Percentiles rank a stretch among this genome's conserved stretches.
Evolutionary conservation across 805 yeast species (phyloP).

Genomic region (Candida palmyrensis): DNA sequence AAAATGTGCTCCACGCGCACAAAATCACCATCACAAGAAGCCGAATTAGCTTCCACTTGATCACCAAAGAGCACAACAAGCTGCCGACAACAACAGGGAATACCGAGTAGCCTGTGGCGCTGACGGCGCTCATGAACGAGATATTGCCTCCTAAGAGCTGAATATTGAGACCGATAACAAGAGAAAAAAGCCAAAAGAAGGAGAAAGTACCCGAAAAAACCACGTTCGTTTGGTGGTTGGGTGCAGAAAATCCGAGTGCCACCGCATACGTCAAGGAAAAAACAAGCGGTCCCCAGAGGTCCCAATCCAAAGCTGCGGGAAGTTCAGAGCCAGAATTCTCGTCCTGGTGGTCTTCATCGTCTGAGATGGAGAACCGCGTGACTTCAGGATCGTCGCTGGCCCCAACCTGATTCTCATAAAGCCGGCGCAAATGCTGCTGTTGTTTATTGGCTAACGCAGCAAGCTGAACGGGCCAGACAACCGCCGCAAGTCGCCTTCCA

Average conservation of each 20-base stretch:
- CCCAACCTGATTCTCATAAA: constrained; percentile 18
- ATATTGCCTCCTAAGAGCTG: constrained; percentile 59
- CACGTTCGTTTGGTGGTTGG: constrained; percentile 39
- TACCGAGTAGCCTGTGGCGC: constrained; percentile 65
- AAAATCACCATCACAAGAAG: constrained; percentile 41
- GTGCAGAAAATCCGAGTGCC: constrained; percentile 44
- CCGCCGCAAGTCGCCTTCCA: constrained; percentile 30
- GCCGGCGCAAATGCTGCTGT: constrained; percentile 22
- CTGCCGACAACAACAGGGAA: constrained; percentile 61
- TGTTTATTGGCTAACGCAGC: constrained; percentile 30
- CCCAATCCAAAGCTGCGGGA: constrained; percentile 45
- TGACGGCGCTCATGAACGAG: constrained; percentile 62
- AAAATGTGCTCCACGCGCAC: constrained; percentile 59
- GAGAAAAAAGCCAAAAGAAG: constrained; percentile 58
- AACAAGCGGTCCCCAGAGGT: constrained; percentile 67
- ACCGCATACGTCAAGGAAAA: constrained; percentile 55
- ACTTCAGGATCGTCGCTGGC: constrained; percentile 11
- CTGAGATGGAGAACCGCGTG: constrained; percentile 13
- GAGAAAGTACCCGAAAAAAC: constrained; percentile 64
- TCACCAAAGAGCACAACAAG: constrained; percentile 38
- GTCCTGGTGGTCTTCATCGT: constrained; percentile 18
- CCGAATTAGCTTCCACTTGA: constrained; percentile 46
- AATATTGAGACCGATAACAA: constrained; percentile 58
- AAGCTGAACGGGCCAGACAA: constrained; percentile 42
- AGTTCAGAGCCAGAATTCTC: constrained; percentile 11